Evolutionary conservation across 176 grass and related monocot genomes (phyloP).

Genomic region (Triticum timopheevii): DNA sequence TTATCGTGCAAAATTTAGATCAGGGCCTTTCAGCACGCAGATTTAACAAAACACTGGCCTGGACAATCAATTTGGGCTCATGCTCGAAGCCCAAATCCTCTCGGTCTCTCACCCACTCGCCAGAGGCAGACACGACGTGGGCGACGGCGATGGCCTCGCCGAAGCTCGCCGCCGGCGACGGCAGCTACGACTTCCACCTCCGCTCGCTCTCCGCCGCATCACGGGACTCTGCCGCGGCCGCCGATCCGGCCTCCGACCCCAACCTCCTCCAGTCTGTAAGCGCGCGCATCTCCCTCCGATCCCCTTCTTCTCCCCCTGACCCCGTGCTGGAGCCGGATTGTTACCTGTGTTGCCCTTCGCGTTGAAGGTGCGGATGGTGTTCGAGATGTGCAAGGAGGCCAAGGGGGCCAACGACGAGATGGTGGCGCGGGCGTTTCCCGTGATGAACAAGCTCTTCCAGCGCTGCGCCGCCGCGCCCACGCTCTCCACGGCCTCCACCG

Average conservation of each 20-base stretch:
- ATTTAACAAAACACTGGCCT: not conserved
- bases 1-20: too few relatives aligned
- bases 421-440: slow-evolving; percentile 76
- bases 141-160: slow-evolving; percentile 44
- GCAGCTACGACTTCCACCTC: slow-evolving; percentile 88
- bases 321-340: not conserved
- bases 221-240: slow-evolving; percentile 69
- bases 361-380: slow-evolving; percentile 70
- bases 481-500: slow-evolving; percentile 73
- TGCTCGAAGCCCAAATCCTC: not conserved
- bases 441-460: slow-evolving; percentile 93
- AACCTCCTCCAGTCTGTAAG: slow-evolving; percentile 87
- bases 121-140: not conserved
- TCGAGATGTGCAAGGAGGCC: slow-evolving; percentile 61
- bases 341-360: not conserved
- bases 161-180: slow-evolving; percentile 39
- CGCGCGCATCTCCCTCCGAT: not conserved
- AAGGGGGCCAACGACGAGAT: slow-evolving; percentile 65
- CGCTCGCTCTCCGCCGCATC: slow-evolving; percentile 79
- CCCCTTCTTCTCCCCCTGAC: not conserved
- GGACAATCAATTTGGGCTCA: not conserved
- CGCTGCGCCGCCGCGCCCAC: slow-evolving; percentile 62
- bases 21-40: too few relatives aligned
- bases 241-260: slow-evolving; percentile 66
- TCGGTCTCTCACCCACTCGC: not conserved